phyloP scores from a whole-genome alignment of 352 stramenopile species.

The Phytophthora tentaculata region DNA sequence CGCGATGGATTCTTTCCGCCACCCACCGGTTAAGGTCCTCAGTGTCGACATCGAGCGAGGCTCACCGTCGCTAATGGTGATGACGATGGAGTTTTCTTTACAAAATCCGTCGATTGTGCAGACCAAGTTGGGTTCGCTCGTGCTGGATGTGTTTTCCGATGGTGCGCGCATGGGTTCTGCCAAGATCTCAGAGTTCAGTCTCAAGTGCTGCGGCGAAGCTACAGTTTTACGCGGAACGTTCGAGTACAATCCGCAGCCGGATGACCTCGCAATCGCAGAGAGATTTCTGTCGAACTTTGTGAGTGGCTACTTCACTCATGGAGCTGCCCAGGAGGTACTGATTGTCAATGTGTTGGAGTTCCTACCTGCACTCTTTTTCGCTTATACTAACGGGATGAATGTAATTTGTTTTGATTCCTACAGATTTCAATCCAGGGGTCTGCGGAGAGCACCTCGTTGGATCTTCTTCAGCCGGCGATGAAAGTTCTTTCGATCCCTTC shows the following conservation, averaged over 20 bases:
- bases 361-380: background rate
- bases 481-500: conserved; percentile 60
- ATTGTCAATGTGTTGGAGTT: background rate
- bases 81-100: conserved; percentile 77
- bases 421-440: conserved; percentile 78
- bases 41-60: conserved; percentile 71
- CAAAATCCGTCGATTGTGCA: conserved; percentile 75
- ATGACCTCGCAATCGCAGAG: conserved; percentile 40
- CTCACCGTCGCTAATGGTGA: conserved; percentile 49
- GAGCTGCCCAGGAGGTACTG: conserved; percentile 63
- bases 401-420: background rate
- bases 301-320: conserved; percentile 78
- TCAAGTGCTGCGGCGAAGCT: conserved; percentile 68
- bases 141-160: conserved; percentile 60
- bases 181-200: conserved; percentile 61
- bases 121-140: conserved; percentile 60
- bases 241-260: conserved; percentile 49
- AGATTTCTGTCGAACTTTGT: conserved; percentile 89
- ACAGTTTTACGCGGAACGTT: conserved; percentile 68
- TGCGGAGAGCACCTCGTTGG: conserved; percentile 53
- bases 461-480: conserved; percentile 73
- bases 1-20: conserved; percentile 74
- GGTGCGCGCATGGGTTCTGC: conserved; percentile 62
- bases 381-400: conserved; percentile 4
- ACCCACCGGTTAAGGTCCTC: conserved; percentile 67